Evolutionary conservation across 2,329 filamentous ascomycete species (phyloP), one percentile per base, ranked within the genome.

Genomic region (Cladosporium sp.): DNA sequence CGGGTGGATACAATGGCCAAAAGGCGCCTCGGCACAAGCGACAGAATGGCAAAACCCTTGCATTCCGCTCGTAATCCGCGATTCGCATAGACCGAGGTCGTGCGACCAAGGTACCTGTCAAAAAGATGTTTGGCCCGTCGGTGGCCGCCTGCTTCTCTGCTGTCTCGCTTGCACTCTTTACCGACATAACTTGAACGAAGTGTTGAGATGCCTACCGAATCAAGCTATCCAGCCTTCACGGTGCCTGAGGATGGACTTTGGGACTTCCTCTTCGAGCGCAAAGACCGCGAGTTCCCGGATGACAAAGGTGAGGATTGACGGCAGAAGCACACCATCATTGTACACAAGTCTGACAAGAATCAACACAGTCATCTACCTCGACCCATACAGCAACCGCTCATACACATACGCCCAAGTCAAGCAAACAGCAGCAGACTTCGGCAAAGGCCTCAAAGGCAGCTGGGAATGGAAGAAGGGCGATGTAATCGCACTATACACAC

Each of bases 381-480:
- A 96, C 78, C 86, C 87, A 67, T 88, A 91, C 68, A 91, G 91
- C 2, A 83, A 85, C 62, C 82, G 86, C 26, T 80, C 81, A 38
- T 92, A 96, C 79, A 96, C 88, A 55, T 93, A 87, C 76, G 83
- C 83, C 36, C 84, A 92, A 69, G 80, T 92, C 65, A 89, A 86
- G 72, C 82, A 82, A 68, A 82, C 86, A 18, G 90, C 92, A 1
- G 79, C 88, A 47, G 85, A 88, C n/a, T 96, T 97, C 71, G 93
- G 92, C 60, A 88, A 89, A 70, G 93, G 92, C 0, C 84, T 98
- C 24, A 89, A 88, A 74, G 86, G 89, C 30, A 78, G 83, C 26
- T 94, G 89, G 85, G 84, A 88, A 59, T 97, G 93, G 90, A 84
- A 88, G 71, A 93, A 90, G 75, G 91, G 91, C 73, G 92, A 97